Base-by-base conservation (phyloP, 2,329 filamentous ascomycete genomes). In the Alternaria novae-zelandiae region DNA sequence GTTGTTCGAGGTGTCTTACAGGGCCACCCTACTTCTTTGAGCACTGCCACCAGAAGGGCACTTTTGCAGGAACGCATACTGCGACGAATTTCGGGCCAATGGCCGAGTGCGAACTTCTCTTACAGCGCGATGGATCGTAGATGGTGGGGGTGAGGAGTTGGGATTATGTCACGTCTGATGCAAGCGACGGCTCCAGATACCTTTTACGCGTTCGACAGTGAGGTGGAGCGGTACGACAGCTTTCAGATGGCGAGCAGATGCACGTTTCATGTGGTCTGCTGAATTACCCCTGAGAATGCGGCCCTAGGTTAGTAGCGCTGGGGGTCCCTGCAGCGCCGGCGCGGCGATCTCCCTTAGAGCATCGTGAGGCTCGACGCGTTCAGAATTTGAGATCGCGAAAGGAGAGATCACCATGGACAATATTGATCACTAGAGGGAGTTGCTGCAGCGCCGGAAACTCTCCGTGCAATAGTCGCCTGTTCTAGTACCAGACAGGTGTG, bases 381-480 rank as follows among this genome's bases (percentile, higher is more conserved):
- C 55, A 51, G 21, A 47, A 44, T 28, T 47, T 17, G 44, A 47
- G 50, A 44, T 54, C 13, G 45, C 20, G 12, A 17, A 17, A 50
- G 47, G 30, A 61, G 21, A 53, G 25, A 41, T 45, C 21, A 32
- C 25, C 21, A 25, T 41, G 30, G 32, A 21, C 58, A 11, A 55
- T 43, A 28, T 17, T 43, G 20, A 57, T 51, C 55, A 46, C 57
- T 56, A 61, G 59, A 68, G 63, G 60, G 55, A 44, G 41, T 57
- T 64, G 61, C 65, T 67, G 66, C 63, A 65, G 60, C 64, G 66
- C 59, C 54, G 59, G 58, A 56, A 69, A 53, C 65, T 70, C 70
- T 71, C 63, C 62, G 64, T 71, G 68, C 75, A 72, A 76, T 74
- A 75, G 73, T 70, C 73, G 61, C 64, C 64, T 73, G 69, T 72